These are phyloP conservation scores for Backusella macrospora DNA, from an alignment of 192 early-diverging fungal species.

Conservation along the genomic window DNA sequence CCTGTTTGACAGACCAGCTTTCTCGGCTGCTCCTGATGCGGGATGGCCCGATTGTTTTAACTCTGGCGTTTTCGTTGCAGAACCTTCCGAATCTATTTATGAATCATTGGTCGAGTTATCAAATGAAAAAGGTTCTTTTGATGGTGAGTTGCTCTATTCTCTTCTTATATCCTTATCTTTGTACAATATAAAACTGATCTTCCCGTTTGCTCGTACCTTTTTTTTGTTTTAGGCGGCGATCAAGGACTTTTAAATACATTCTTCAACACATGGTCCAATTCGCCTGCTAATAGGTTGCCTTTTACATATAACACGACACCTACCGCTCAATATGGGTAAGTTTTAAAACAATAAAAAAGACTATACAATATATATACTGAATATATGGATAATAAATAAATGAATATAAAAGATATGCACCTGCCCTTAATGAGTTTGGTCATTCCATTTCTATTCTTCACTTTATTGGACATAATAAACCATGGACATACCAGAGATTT, in stretches of 20 bases:
- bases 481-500: constrained; percentile 81
- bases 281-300: constrained; percentile 70
- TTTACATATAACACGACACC: constrained; percentile 93
- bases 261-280: constrained; percentile 75
- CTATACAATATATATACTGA: neutral
- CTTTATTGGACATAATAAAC: constrained; percentile 89
- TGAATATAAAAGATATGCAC: constrained; percentile 56
- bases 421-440: constrained; percentile 79
- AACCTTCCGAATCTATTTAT: constrained; percentile 58
- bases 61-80: constrained; percentile 87
- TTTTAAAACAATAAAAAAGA: too few species aligned
- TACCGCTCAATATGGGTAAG: constrained; percentile 74
- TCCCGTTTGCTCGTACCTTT: neutral
- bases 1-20: constrained; percentile 69
- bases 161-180: neutral
- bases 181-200: constrained; percentile 26
- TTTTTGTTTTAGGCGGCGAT: constrained; percentile 72
- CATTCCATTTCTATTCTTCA: constrained; percentile 79
- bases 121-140: constrained; percentile 70
- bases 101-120: constrained; percentile 55
- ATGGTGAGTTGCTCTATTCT: constrained; percentile 58
- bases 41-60: constrained; percentile 99
- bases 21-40: constrained; percentile 89
- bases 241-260: constrained; percentile 93
- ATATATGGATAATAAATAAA: too few species aligned